phyloP scores from a whole-genome alignment of 495 filamentous ascomycete genomes.

The Lepidopterella palustris region DNA sequence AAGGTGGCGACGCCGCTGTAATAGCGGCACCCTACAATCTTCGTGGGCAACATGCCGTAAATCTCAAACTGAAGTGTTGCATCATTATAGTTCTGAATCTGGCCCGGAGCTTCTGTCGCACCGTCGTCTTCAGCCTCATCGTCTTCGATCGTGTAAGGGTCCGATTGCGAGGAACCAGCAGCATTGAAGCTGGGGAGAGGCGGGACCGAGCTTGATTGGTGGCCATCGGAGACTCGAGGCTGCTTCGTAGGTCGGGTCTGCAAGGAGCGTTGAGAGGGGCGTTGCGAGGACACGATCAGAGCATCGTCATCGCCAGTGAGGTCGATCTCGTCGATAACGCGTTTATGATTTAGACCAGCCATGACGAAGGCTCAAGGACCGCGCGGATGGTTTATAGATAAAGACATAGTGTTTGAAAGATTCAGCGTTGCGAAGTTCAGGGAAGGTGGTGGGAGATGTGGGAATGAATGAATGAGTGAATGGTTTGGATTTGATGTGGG shows the following conservation, averaged over 20 bases:
- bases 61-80: constrained; percentile 3
- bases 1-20: constrained; percentile 65
- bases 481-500: too few species aligned
- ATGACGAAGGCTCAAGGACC: too few species aligned
- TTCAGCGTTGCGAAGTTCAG: too few species aligned
- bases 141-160: constrained; percentile 15
- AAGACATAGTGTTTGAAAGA: too few species aligned
- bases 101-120: constrained; percentile 14
- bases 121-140: constrained; percentile 24
- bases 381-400: too few species aligned
- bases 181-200: not conserved
- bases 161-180: constrained; percentile 15
- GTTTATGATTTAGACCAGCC: constrained; percentile 12
- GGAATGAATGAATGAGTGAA: too few species aligned
- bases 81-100: constrained; percentile 13
- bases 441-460: too few species aligned
- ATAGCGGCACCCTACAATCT: constrained; percentile 76
- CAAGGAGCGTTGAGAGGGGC: constrained; percentile 3
- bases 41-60: constrained; percentile 45
- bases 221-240: not conserved
- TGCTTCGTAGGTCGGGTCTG: constrained; percentile 16
- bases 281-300: not conserved
- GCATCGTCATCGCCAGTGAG: constrained; percentile 18
- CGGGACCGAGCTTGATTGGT: not conserved
- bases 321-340: constrained; percentile 15